These are phyloP conservation scores for Phytophthora cactorum DNA, from an alignment of 352 stramenopile species.

Conservation along the genomic window DNA sequence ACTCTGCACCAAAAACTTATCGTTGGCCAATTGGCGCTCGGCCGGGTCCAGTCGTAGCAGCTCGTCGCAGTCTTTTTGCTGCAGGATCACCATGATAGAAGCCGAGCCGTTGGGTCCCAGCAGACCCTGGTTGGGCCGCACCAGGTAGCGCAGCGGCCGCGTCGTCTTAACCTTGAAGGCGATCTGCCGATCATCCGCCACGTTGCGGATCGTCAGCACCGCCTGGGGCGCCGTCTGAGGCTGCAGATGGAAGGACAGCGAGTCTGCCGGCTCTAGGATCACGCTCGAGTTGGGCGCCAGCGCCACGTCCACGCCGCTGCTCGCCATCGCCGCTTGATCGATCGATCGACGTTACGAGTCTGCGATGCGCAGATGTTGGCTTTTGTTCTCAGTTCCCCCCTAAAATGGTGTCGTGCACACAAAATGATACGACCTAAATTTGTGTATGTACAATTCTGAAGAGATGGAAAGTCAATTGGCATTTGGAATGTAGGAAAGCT, in stretches of 20 bases:
- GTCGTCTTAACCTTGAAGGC: slow-evolving; percentile 92
- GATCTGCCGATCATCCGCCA: slow-evolving; percentile 81
- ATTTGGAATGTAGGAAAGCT: slow-evolving; percentile 11
- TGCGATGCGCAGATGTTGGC: slow-evolving; percentile 26
- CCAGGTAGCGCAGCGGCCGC: slow-evolving; percentile 87
- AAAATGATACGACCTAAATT: neutral
- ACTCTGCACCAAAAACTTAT: slow-evolving; percentile 92
- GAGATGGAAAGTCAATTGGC: neutral
- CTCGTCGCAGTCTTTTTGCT: slow-evolving; percentile 91
- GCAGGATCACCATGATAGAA: slow-evolving; percentile 88
- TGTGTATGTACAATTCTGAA: neutral
- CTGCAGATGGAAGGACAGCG: slow-evolving; percentile 76
- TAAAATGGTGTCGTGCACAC: slow-evolving; percentile 4
- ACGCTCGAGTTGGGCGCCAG: slow-evolving; percentile 79
- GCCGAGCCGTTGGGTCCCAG: slow-evolving; percentile 76
- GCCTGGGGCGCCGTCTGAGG: slow-evolving; percentile 73
- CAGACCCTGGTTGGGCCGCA: slow-evolving; percentile 89
- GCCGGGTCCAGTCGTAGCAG: slow-evolving; percentile 75
- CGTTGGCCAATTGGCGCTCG: slow-evolving; percentile 85
- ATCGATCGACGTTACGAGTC: slow-evolving; percentile 16
- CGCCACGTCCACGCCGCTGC: slow-evolving; percentile 58
- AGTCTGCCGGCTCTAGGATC: slow-evolving; percentile 83
- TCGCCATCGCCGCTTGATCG: slow-evolving; percentile 41
- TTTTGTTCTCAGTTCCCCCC: slow-evolving; percentile 43
- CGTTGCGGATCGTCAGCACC: slow-evolving; percentile 86